Evolutionary conservation across 2,329 filamentous ascomycete genomes (phyloP), one percentile per base, ranked within the genome.

Genomic region (Aspergillus uvarum): DNA sequence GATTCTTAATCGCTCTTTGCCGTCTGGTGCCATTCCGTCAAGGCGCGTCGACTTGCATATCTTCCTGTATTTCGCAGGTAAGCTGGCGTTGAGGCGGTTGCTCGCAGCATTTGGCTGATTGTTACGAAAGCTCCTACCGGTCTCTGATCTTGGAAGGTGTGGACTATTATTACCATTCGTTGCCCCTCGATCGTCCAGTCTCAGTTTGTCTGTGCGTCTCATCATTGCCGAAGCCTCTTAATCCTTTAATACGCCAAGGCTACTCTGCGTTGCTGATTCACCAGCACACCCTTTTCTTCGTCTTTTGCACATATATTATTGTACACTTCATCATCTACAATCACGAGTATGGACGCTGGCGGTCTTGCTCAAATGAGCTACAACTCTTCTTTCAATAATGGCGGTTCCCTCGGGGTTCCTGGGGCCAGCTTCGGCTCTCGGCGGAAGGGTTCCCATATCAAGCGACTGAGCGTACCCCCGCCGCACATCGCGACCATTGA

Each of bases 331-430:
- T 56, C 59, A 61, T 70, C 61, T 58, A 70, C 59, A 63, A 72
- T 61, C 55, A 68, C 70, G 76, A 77, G 76, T 74, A 79, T 96
- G 89, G 90, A 96, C 94, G 89, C 94, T 87, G 94, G 94, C 86
- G 92, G 92, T 95, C 91, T 96, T 83, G 89, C 92, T 95, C 92
- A 96, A 86, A 98, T 98, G 94, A 91, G 92, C 82, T 94, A 92
- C 83, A 91, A 88, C 78, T 90, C 90, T 77, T 81, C 85, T 76
- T 83, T 89, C 77, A 82, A 85, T 73, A 83, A 85, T 74, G 85
- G 85, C 70, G 75, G 71, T 77, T 88, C 87, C 70, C 83, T 96
- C 70, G 87, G 88, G 72, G 87, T 91, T 80, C 89, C 92, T 56
- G 83, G 86, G 63, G 87, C 89, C 66, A 91, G 92, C 72, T 90